Evolutionary conservation across 805 yeast species (phyloP), one percentile per base, ranked within the genome.

Genomic region (Starmerella floricola): DNA sequence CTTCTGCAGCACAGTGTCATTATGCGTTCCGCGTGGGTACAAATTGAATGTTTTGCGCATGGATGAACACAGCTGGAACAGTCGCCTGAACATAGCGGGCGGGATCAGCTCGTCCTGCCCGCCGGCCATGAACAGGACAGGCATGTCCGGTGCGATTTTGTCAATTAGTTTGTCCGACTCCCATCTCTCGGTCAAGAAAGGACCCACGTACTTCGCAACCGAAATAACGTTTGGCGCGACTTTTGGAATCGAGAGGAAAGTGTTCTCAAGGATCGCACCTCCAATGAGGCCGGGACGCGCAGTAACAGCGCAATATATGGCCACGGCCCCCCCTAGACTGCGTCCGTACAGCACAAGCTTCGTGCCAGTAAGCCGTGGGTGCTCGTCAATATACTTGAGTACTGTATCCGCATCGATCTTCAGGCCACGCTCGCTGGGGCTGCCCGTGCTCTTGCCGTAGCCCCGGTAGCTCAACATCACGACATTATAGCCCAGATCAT

Each of bases 301-400:
- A 12, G 54, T 47, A 2, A 84, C 68, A 0, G 91, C 86, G 40
- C 85, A 71, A 61, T 85, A 81, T 16, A 86, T 72, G 6, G 93
- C 85, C 28, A 83, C 95, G 0, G 97, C 98, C 3, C 97, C 97
- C 28, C 98, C 98, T 11, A 88, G 64, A 8, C 95, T 83, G 38
- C 96, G 68, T 2, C 97, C 97, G 57, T 86, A 86, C 8, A 86
- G 65, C 1, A 84, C 63, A 2, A 87, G 47, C 10, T 76, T 63
- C 1, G 79, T 68, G 38, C 66, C 59, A 37, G 65, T 62, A 42
- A 77, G 68, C 47, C 71, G 77, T 11, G 64, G 63, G 52, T 81
- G 79, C 1, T 65, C 60, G 1, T 55, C 40, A n/a, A 88, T 56
- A 52, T 68, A 79, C 16, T 71, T 61, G 65, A 83, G 66, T 2